Evolutionary conservation across 2,329 filamentous ascomycete genomes (phyloP).

Genomic region (Phialocephala subalpina): DNA sequence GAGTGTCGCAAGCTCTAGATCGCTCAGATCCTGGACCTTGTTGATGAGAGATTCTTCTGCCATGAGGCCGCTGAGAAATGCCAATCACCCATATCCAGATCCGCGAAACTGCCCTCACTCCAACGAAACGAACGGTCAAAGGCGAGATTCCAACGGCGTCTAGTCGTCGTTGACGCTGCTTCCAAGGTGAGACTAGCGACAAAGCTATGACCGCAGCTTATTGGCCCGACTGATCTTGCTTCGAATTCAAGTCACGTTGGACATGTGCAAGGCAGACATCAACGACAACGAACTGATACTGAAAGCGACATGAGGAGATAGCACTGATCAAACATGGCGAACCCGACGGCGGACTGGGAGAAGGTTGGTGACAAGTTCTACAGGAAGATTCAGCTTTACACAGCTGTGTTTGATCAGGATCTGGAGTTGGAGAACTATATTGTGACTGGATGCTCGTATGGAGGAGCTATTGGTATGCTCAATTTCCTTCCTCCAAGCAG

Average conservation of each 20-base stretch:
- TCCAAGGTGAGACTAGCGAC: conserved; percentile 33
- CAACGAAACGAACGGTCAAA: neutral
- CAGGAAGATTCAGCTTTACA: conserved; percentile 93
- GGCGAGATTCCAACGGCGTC: neutral
- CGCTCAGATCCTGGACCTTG: conserved; percentile 80
- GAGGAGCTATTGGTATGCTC: conserved; percentile 85
- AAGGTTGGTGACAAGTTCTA: conserved; percentile 93
- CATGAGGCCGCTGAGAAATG: conserved; percentile 53
- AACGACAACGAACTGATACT: neutral
- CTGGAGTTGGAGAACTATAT: conserved; percentile 95
- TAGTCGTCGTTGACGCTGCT: conserved; percentile 2
- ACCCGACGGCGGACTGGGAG: conserved; percentile 81
- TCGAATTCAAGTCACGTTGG: conserved; percentile 21
- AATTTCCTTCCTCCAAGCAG: conserved; percentile 28
- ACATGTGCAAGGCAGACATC: conserved; percentile 15
- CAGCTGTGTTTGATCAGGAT: conserved; percentile 90
- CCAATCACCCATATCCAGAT: conserved; percentile 35
- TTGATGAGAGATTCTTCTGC: conserved; percentile 67
- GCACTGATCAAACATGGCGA: conserved; percentile 38
- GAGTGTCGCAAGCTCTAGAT: conserved; percentile 86
- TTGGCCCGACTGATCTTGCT: neutral
- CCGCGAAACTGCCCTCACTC: neutral
- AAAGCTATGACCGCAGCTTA: conserved; percentile 42
- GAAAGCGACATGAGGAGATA: neutral
- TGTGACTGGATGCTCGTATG: conserved; percentile 90